Evolutionary conservation across 2,329 filamentous ascomycete genomes (phyloP).

Genomic region (Fusarium nelsonii): DNA sequence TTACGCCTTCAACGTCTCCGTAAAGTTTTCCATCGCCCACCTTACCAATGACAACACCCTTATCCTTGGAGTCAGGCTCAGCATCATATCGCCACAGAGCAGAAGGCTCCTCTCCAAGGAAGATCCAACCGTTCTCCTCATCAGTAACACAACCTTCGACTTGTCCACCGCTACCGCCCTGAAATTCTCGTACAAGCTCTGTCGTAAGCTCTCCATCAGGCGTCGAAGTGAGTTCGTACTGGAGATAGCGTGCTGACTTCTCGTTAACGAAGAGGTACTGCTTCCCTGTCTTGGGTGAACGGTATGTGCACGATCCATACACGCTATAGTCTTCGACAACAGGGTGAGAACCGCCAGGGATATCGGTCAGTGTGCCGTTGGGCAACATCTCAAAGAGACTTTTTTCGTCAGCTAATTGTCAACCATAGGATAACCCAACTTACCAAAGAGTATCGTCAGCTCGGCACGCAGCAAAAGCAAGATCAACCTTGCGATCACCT

Average conservation of each 20-base stretch:
- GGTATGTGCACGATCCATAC: constrained; percentile 66
- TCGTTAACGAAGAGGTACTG: constrained; percentile 68
- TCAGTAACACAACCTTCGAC: constrained; percentile 67
- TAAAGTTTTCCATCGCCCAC: constrained; percentile 62
- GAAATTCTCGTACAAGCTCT: constrained; percentile 63
- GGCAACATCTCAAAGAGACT: constrained; percentile 64
- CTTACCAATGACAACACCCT: constrained; percentile 54
- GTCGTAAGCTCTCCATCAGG: constrained; percentile 58
- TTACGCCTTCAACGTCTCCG: constrained; percentile 67
- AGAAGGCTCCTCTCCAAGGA: constrained; percentile 65
- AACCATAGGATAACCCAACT: constrained; percentile 5
- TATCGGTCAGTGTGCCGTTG: constrained; percentile 58
- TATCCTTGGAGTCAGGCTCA: constrained; percentile 58
- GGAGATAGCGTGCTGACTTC: constrained; percentile 65
- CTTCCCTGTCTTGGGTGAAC: constrained; percentile 59
- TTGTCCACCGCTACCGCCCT: constrained; percentile 63
- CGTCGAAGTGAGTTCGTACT: constrained; percentile 62
- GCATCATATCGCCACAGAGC: constrained; percentile 66
- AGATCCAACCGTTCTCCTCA: constrained; percentile 63
- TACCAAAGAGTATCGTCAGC: constrained; percentile 66
- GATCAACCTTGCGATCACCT: constrained; percentile 59
- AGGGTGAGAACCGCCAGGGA: constrained; percentile 61
- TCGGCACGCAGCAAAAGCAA: constrained; percentile 65
- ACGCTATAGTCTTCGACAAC: constrained; percentile 60
- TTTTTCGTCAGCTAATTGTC: constrained; percentile 12